Conservation (phyloP, 208 protist species). For the Acanthamoeba polyphaga region DNA sequence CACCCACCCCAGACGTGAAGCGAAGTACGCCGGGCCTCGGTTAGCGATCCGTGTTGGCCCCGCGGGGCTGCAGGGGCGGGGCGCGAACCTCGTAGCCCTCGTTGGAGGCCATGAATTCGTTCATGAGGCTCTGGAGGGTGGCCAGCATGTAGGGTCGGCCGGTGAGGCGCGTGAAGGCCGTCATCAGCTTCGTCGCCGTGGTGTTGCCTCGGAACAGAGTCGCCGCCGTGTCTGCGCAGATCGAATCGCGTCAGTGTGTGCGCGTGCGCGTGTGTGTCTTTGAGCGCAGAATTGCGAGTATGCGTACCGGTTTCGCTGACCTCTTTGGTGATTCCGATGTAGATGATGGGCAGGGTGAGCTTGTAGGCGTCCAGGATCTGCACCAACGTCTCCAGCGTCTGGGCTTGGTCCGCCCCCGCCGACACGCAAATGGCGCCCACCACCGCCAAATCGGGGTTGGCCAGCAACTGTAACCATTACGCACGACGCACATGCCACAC, state of each 20-base stretch:
- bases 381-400: slow-evolving; percentile 61
- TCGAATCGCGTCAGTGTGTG: neutral
- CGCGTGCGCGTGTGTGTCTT: neutral
- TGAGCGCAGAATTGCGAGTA: neutral
- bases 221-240: neutral
- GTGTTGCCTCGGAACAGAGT: slow-evolving; percentile 85
- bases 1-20: neutral
- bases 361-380: slow-evolving; percentile 82
- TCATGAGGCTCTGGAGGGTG: slow-evolving; percentile 77
- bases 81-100: slow-evolving; percentile 74
- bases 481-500: neutral
- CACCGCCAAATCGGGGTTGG: slow-evolving; percentile 63
- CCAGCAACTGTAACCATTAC: neutral
- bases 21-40: neutral
- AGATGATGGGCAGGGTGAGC: slow-evolving; percentile 81
- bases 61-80: too few relatives aligned
- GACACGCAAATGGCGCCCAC: slow-evolving; percentile 32
- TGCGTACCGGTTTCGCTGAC: slow-evolving; percentile 63
- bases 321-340: slow-evolving; percentile 80
- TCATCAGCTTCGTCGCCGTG: slow-evolving; percentile 85
- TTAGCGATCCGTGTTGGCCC: too few relatives aligned
- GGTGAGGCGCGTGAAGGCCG: slow-evolving; percentile 80
- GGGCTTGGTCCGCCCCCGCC: slow-evolving; percentile 10
- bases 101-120: slow-evolving; percentile 73
- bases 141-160: slow-evolving; percentile 76